Conservation (phyloP, 164 flowering plant genomes). For the Nymphaea thermarum region DNA sequence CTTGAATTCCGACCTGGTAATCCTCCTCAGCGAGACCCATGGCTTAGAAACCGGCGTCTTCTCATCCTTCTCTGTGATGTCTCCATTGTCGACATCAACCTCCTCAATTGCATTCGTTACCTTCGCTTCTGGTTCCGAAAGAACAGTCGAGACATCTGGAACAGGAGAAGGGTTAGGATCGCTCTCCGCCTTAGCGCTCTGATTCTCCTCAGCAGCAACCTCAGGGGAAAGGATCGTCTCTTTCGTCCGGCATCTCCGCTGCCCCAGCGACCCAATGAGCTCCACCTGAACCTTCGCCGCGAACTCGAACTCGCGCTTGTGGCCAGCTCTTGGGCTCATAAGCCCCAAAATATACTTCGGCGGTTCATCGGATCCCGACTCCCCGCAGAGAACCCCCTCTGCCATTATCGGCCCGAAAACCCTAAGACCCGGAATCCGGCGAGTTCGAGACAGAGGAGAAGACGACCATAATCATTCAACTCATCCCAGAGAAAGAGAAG, state of each 20-base stretch:
- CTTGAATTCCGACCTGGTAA: not conserved
- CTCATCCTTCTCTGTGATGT: slow-evolving; percentile 1
- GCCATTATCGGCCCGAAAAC: not conserved
- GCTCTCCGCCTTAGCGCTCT: slow-evolving; percentile 2
- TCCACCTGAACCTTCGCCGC: slow-evolving; percentile 18
- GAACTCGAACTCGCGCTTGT: slow-evolving; percentile 24
- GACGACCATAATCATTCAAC: not conserved
- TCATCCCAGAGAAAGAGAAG: not conserved
- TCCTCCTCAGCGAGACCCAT: not conserved
- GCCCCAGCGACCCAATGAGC: slow-evolving; percentile 9
- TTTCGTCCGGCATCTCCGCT: slow-evolving; percentile 8
- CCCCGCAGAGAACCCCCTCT: not conserved
- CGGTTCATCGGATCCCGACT: not conserved
- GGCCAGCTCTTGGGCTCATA: slow-evolving; percentile 15
- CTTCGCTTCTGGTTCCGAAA: not conserved
- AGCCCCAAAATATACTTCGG: not conserved
- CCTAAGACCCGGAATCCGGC: not conserved
- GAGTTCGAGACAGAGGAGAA: not conserved
- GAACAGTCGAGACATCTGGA: not conserved
- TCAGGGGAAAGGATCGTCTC: not conserved
- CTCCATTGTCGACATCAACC: not conserved
- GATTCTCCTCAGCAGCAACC: not conserved
- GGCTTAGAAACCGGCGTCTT: not conserved
- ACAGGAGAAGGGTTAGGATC: not conserved
- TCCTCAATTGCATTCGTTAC: slow-evolving; percentile 1